A percentile compares a stretch with the other conserved stretches of the same genome.
phyloP scores from a whole-genome alignment of 1,284 basidiomycete genomes.

The Ceratobasidium theobromae region DNA sequence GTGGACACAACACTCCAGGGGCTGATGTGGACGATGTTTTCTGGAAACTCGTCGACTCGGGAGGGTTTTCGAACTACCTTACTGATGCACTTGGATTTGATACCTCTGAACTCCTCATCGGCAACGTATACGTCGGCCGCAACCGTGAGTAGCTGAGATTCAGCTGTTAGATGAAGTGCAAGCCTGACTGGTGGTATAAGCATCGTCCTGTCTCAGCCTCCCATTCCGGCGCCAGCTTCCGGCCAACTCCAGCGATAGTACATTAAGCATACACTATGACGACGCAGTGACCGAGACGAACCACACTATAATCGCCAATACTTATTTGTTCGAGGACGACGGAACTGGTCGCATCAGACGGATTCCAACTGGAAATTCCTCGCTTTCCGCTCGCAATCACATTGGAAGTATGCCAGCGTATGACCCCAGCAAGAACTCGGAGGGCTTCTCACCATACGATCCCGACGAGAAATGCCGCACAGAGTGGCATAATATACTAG shows the following conservation, averaged over 20 bases:
- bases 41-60: constrained; percentile 8
- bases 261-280: neutral
- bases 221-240: neutral
- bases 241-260: neutral
- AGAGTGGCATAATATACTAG: constrained; percentile 14
- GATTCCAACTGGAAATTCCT: neutral
- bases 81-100: constrained; percentile 7
- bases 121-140: constrained; percentile 20
- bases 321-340: constrained; percentile 20
- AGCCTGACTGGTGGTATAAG: neutral
- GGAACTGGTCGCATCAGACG: constrained; percentile 19
- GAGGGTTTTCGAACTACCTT: constrained; percentile 12
- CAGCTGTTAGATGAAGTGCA: neutral
- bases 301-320: constrained; percentile 9
- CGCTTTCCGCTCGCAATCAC: constrained; percentile 2
- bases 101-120: constrained; percentile 9
- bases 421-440: constrained; percentile 2
- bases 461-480: constrained; percentile 16
- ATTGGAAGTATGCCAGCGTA: constrained; percentile 10
- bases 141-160: constrained; percentile 23
- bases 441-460: constrained; percentile 26
- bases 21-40: constrained; percentile 16
- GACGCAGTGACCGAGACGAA: constrained; percentile 26
- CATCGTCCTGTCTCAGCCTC: constrained; percentile 14
- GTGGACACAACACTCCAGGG: constrained; percentile 22